These are phyloP conservation scores for Cynara cardunculus DNA, from an alignment of 129 eudicot species.

Conservation along the genomic window DNA sequence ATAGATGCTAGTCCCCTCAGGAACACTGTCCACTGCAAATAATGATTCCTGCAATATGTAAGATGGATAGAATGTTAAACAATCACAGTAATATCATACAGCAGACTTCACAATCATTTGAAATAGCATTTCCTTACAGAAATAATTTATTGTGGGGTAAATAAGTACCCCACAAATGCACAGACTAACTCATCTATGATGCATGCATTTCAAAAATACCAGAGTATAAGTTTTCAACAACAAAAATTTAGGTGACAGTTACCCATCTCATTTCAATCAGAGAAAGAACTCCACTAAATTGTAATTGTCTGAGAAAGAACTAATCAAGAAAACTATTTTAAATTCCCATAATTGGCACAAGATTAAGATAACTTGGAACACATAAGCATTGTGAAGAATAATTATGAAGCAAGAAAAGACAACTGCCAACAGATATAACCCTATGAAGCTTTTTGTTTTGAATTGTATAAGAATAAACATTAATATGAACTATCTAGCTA, in stretches of 20 bases:
- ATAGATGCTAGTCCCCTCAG: slow-evolving; percentile 13
- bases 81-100: neutral
- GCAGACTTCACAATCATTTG: neutral
- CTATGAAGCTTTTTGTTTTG: neutral
- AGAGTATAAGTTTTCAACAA: neutral
- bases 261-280: neutral
- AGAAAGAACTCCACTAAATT: neutral
- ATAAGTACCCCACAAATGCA: neutral
- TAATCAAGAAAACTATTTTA: neutral
- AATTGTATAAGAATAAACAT: slow-evolving; percentile 1
- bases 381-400: slow-evolving; percentile 6
- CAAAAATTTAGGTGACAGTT: neutral
- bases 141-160: neutral
- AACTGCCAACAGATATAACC: slow-evolving; percentile 3
- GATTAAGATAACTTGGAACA: slow-evolving; percentile 1
- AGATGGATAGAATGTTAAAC: slow-evolving; percentile 6
- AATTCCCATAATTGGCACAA: neutral
- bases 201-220: neutral
- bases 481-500: slow-evolving; percentile 6
- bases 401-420: slow-evolving; percentile 1
- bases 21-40: slow-evolving; percentile 4
- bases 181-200: neutral
- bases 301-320: neutral
- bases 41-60: slow-evolving; percentile 15
- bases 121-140: too few species aligned